Base-by-base conservation (phyloP, 2,329 filamentous ascomycete species). In the Ceratocystis lukuohia region DNA sequence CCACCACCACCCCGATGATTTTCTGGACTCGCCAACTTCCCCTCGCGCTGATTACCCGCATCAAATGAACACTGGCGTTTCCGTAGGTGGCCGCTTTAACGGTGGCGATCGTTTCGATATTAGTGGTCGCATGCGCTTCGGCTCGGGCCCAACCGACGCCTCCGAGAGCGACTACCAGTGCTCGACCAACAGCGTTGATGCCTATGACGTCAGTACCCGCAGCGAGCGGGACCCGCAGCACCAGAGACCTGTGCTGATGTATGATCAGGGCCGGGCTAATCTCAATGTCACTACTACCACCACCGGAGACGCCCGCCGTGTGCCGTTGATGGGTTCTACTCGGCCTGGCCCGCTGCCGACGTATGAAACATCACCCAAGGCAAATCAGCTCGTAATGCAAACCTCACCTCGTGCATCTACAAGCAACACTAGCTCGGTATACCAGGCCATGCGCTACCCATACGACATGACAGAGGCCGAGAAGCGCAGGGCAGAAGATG, bases 201-300 rank as follows among this genome's bases (percentile, higher is more conserved):
- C 10, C 37, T 59, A 59, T 44, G 63, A 65, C 10, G 33, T 45
- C 8, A 37, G n/a, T 20, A 17, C 53, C 25, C 63, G 50, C 30
- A 41, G 30, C 22, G 63, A 61, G 10, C 50, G 53, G 7, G 63
- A 65, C 28, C 25, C 48, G 30, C 37, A 59, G 17, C 53, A 65
- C 63, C 63, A 65, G 37, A 50, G 63, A 12, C 63, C 63, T 10
- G 53, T 45, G 44, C 28, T 65, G 22, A 30, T 59, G 37, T 65
- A 65, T 30, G 63, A 65, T 50, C 63, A 65, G 30, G 48, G 25
- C 33, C 63, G 63, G 8, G 50, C 37, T 8, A 46, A 57, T 41
- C 50, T 65, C 50, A 45, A 65, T 57, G 61, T 63, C n/a, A 50
- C 33, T 28, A 63, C 61, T 25, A 57, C 25, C 4, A n/a, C 61